Conservation (phyloP, 192 early-diverging fungal genomes). For the Coemansia sp. region DNA sequence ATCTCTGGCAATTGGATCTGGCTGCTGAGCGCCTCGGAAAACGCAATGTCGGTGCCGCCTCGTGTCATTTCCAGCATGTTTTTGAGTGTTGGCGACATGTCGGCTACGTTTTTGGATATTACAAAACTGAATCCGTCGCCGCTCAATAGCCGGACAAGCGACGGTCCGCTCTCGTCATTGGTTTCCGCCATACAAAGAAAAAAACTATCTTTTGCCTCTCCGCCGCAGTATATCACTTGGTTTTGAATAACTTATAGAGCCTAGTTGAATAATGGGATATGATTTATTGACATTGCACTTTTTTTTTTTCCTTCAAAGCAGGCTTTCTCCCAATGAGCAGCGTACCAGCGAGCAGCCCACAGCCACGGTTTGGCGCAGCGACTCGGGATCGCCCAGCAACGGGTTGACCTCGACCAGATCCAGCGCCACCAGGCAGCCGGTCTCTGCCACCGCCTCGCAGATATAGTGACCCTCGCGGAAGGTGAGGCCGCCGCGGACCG, state of each 20-base stretch:
- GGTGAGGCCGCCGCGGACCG: conserved; percentile 89
- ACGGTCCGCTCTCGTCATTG: not conserved
- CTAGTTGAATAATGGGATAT: not conserved
- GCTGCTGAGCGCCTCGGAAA: conserved; percentile 87
- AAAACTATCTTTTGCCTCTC: not conserved
- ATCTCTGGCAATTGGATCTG: conserved; percentile 88
- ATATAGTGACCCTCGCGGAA: conserved; percentile 98
- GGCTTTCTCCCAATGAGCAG: conserved; percentile 78
- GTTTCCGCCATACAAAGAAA: not conserved
- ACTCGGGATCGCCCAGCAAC: conserved; percentile 69
- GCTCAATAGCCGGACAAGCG: conserved; percentile 61
- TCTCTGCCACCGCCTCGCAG: conserved; percentile 85
- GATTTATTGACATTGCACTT: too few species aligned
- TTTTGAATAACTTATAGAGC: too few species aligned
- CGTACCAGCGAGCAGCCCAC: conserved; percentile 89
- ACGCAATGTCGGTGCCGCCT: conserved; percentile 53
- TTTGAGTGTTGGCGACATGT: conserved; percentile 88
- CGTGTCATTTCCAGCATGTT: conserved; percentile 91
- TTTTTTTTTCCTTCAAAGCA: conserved; percentile 47
- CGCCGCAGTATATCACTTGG: too few species aligned
- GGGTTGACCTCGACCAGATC: conserved; percentile 98
- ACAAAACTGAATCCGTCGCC: conserved; percentile 89
- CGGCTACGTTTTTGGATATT: conserved; percentile 81
- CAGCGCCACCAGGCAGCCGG: conserved; percentile 83
- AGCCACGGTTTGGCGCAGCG: conserved; percentile 78